Conservation (phyloP, 1,139 yeast species). For the Debaryomycetaceae sp. region DNA sequence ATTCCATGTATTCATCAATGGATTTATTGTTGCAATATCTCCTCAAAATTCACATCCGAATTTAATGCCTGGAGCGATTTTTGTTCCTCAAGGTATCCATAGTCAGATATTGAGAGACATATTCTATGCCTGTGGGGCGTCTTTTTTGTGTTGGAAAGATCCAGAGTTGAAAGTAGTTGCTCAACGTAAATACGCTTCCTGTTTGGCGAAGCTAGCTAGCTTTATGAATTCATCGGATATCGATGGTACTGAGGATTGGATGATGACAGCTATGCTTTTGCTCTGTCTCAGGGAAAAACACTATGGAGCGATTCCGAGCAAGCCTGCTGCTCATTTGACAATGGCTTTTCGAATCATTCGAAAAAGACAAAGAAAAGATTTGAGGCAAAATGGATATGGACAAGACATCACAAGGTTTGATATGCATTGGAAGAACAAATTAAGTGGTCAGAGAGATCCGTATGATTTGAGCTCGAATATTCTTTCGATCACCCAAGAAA, state of each 20-base stretch:
- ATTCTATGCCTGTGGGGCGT: conserved; percentile 4
- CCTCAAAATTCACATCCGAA: conserved; percentile 2
- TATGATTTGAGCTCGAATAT: not conserved
- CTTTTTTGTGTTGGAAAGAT: conserved; percentile 3
- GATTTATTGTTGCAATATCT: conserved; percentile 2
- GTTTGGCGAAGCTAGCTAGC: conserved; percentile 1
- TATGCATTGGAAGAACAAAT: not conserved
- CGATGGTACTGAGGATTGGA: conserved; percentile 4
- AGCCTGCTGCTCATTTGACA: conserved; percentile 3
- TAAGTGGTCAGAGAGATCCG: not conserved
- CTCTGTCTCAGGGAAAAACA: conserved; percentile 3
- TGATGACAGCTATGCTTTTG: conserved; percentile 2
- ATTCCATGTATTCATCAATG: conserved; percentile 1
- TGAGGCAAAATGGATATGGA: not conserved
- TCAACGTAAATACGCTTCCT: conserved; percentile 1
- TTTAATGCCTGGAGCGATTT: conserved; percentile 2
- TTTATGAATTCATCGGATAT: conserved; percentile 1
- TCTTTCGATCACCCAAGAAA: not conserved
- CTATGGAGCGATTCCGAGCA: conserved; percentile 2
- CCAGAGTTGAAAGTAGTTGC: conserved; percentile 1
- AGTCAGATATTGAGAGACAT: conserved; percentile 2
- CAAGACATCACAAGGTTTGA: not conserved
- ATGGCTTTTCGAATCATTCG: conserved; percentile 3
- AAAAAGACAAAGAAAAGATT: not conserved
- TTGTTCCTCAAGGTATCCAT: conserved; percentile 3